phyloP scores from a whole-genome alignment of 2,329 filamentous ascomycete species.

The Ilyonectria destructans region DNA sequence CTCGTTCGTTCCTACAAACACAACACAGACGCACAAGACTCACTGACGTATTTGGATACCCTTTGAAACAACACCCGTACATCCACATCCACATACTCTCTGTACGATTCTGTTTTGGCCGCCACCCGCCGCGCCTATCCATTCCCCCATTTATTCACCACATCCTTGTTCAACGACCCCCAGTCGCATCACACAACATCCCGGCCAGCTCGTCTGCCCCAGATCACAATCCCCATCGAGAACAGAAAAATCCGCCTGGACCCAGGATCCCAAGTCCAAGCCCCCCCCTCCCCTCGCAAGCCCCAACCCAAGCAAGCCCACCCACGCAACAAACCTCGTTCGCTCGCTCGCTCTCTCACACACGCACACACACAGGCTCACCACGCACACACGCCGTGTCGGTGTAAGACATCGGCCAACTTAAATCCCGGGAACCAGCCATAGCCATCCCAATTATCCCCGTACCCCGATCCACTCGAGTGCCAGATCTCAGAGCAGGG shows the following conservation, averaged over 20 bases:
- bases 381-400: constrained; percentile 32
- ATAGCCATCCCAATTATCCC: constrained; percentile 25
- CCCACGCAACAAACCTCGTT: not conserved
- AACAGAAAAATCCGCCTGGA: constrained; percentile 27
- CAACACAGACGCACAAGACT: not conserved
- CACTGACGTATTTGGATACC: not conserved
- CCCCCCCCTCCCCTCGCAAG: constrained; percentile 2
- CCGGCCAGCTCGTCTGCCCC: constrained; percentile 28
- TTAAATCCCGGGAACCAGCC: constrained; percentile 41
- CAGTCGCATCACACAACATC: constrained; percentile 31
- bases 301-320: not conserved
- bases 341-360: constrained; percentile 6
- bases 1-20: not conserved
- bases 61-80: not conserved
- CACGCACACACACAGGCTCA: constrained; percentile 23
- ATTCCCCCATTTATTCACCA: constrained; percentile 16
- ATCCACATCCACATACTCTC: constrained; percentile 5
- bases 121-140: constrained; percentile 26
- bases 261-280: constrained; percentile 26
- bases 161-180: constrained; percentile 31
- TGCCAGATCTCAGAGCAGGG: constrained; percentile 45
- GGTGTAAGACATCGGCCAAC: constrained; percentile 48
- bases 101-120: constrained; percentile 21
- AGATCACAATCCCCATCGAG: constrained; percentile 34
- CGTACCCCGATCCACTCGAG: constrained; percentile 45